Evolutionary conservation across 2,329 filamentous ascomycete species (phyloP), one percentile per base, ranked within the genome.

Genomic region (Bretziella fagacearum): DNA sequence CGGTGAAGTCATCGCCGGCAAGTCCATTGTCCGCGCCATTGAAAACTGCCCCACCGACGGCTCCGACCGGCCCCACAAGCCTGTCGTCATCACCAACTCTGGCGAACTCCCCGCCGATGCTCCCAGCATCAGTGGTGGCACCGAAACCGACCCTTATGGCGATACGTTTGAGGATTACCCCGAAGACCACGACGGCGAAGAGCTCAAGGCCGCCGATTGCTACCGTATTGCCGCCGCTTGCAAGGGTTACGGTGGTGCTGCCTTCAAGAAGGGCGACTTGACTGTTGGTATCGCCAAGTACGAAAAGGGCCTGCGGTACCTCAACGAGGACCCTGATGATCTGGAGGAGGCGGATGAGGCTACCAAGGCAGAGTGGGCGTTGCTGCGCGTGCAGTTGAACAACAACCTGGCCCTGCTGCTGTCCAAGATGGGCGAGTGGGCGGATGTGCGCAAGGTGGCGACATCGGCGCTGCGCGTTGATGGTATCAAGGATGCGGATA

Each of bases 151-250:
- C 60, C 68, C 74, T 46, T 84, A 83, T 11, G 91, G 91, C 53
- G 91, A 98, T 65, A 73, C 78, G 4, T 95, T 93, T 65, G 89
- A 96, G 66, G 91, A 96, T 61, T 96, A 83, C 65, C 91, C 91
- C 27, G 86, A 95, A 60, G 91, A 98, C 65, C 76, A 80, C 56
- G 63, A 60, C 15, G 60, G 65, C 52, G 56, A 69, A 52, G 67
- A 71, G 41, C 76, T 80, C 56, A 62, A 60, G 17, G 60, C 65
- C 52, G 56, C 68, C 53, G 67, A 71, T 39, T 74, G 86, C 52
- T 71, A 84, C 60, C 75, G 82, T 63, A 87, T 96, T 52, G 86
- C 84, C 2, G 68, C 73, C 4, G 84, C 84, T 54, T 77, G 93
- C 63, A 98, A 98, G 68, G 83, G 82, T 29, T 91, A 81, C 59